Evolutionary conservation across 257 asterid species (phyloP), one percentile per base, ranked within the genome.

Genomic region (Solanum virginianum): DNA sequence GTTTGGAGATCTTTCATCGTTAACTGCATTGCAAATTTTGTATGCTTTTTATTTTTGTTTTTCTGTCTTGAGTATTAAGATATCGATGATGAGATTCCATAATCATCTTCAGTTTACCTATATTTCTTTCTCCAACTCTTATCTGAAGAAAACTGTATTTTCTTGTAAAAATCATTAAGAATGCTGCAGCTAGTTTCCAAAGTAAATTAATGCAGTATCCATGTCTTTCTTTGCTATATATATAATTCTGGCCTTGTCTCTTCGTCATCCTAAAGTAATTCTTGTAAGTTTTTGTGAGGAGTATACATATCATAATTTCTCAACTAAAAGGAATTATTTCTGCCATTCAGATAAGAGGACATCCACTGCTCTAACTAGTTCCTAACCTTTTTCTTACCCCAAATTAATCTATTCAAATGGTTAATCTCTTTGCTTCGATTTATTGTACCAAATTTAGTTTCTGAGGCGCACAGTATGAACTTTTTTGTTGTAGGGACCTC

Each of bases 401-500:
- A 79, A 79, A 29, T 79, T 53, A 24, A 75, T 26, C 65, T 79
- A 5, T 53, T 53, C 65, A 53, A 53, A 26, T 5, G 24, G 60
- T 51, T 74, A 15, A 79, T 79, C 49, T 26, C 49, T 29, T 79
- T 26, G 83, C 26, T 79, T 79, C 2, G 5, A 5, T 70, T 43
- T 72, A 9, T 49, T 49, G 10, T 79, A 53, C 5, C 65, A 6
- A 79, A 29, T 53, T 53, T 79, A 26, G 65, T 26, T 72, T 20
- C 45, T 72, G 39, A 72, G 4, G 54, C 29, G n/a, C 20, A 2
- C 20, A 45, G 43, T 45, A 72, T 20, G 80, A 72, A 53, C 39
- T 45, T 85, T 83, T 41, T 82, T 57, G n/a, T 65, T 89, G 88
- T 86, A 96, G 99, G 93, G 99, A 96, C 91, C 98, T 94, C 83